phyloP scores from a whole-genome alignment of 1,284 basidiomycete genomes.

The Moesziomyces globuligerus region DNA sequence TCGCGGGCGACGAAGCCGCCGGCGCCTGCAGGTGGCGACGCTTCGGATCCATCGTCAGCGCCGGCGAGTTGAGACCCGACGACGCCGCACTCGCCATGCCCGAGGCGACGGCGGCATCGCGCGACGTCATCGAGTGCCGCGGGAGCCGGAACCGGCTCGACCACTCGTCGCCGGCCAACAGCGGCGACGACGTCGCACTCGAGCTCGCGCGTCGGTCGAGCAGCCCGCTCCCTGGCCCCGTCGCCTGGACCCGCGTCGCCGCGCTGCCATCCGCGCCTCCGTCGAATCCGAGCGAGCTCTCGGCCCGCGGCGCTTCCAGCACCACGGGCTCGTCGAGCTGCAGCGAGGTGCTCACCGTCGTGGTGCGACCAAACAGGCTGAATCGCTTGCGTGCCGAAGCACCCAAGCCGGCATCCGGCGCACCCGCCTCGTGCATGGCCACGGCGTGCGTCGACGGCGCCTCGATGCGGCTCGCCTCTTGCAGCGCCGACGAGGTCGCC shows the following conservation, averaged over 20 bases:
- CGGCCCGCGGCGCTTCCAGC: constrained; percentile 11
- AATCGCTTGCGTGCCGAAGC: constrained; percentile 22
- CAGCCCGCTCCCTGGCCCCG: constrained; percentile 4
- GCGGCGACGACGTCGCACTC: constrained; percentile 14
- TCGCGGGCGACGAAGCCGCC: constrained; percentile 25
- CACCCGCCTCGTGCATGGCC: constrained; percentile 6
- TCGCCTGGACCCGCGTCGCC: not conserved
- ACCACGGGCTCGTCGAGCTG: constrained; percentile 6
- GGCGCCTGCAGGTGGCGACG: constrained; percentile 19
- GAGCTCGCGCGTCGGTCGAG: constrained; percentile 27
- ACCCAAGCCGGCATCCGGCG: not conserved
- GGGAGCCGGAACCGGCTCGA: constrained; percentile 30
- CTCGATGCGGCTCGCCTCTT: not conserved
- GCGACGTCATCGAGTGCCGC: constrained; percentile 21
- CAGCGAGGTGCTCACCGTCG: constrained; percentile 13
- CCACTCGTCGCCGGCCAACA: constrained; percentile 27
- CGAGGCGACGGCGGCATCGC: not conserved
- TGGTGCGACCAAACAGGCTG: constrained; percentile 31
- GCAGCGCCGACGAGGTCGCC: constrained; percentile 3
- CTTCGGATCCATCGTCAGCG: constrained; percentile 32
- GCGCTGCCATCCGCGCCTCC: constrained; percentile 4
- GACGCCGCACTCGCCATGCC: constrained; percentile 9
- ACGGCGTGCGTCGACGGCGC: not conserved
- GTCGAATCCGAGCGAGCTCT: constrained; percentile 23
- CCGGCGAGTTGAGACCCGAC: constrained; percentile 28